These are phyloP conservation scores for Melastoma candidum DNA, from an alignment of 441 rosid genomes.

Conservation along the genomic window DNA sequence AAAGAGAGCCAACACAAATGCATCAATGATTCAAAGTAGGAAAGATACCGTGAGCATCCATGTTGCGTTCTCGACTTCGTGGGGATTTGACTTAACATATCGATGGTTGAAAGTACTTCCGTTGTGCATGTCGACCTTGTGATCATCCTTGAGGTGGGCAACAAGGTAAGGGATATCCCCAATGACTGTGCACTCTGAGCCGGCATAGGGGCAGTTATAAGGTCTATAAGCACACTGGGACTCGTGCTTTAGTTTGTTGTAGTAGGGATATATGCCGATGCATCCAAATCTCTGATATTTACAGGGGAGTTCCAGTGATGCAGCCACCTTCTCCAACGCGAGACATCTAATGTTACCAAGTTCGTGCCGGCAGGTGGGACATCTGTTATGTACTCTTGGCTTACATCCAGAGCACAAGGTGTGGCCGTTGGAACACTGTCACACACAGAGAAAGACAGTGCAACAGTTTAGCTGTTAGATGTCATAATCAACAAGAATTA, in stretches of 20 bases:
- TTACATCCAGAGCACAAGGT: slow-evolving; percentile 68
- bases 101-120: slow-evolving; percentile 77
- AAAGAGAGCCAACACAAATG: too few relatives aligned
- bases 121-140: slow-evolving; percentile 71
- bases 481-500: too few relatives aligned
- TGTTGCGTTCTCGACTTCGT: slow-evolving; percentile 74
- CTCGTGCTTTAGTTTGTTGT: slow-evolving; percentile 72
- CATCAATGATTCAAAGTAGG: not conserved
- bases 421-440: slow-evolving; percentile 68
- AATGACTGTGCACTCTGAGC: slow-evolving; percentile 60
- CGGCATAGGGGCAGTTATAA: slow-evolving; percentile 65
- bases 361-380: slow-evolving; percentile 77
- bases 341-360: slow-evolving; percentile 78
- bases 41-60: slow-evolving; percentile 66
- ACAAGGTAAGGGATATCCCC: slow-evolving; percentile 68
- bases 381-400: slow-evolving; percentile 65
- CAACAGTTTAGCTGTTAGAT: too few relatives aligned
- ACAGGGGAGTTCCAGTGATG: slow-evolving; percentile 71
- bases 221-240: slow-evolving; percentile 48
- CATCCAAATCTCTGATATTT: slow-evolving; percentile 63
- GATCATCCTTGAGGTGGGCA: slow-evolving; percentile 59
- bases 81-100: slow-evolving; percentile 68
- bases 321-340: slow-evolving; percentile 71
- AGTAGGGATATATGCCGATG: slow-evolving; percentile 53
- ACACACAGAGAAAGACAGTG: not conserved